Percentiles rank a stretch among this genome's conserved stretches.
phyloP scores from a whole-genome alignment of 2,329 filamentous ascomycete species.

The Colletotrichum tamarilloi region DNA sequence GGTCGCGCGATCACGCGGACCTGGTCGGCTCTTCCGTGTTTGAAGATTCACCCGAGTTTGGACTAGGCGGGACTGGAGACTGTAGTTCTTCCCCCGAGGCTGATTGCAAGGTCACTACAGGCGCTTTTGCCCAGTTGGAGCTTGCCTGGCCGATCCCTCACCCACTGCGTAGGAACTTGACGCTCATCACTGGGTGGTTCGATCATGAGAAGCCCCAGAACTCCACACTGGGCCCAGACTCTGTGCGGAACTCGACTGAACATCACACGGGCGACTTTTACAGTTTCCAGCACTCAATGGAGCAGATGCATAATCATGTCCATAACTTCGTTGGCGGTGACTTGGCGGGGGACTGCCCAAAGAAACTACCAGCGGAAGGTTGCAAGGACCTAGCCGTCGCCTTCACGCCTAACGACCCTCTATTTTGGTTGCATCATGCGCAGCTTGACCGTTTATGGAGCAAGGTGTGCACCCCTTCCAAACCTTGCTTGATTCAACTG shows the following conservation, averaged over 20 bases:
- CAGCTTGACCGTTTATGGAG: not conserved
- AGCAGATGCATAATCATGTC: not conserved
- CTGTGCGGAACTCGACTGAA: not conserved
- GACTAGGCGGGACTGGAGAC: not conserved
- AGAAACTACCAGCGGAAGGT: not conserved
- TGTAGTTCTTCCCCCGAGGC: not conserved
- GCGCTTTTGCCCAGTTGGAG: not conserved
- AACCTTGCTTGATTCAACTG: not conserved
- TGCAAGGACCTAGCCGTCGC: not conserved
- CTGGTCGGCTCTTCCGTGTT: constrained; percentile 6
- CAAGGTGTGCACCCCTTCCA: not conserved
- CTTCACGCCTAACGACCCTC: not conserved
- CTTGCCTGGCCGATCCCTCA: not conserved
- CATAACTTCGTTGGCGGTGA: not conserved
- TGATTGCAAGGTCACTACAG: not conserved
- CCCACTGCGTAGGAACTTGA: not conserved
- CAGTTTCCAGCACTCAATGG: not conserved
- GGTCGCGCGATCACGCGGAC: constrained; percentile 15
- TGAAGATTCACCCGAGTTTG: not conserved
- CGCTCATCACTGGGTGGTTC: not conserved
- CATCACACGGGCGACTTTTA: not conserved
- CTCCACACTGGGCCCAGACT: not conserved
- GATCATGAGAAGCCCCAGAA: not conserved
- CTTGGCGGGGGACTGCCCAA: not conserved
- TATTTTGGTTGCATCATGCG: not conserved